phyloP scores from a whole-genome alignment of 1,139 yeast genomes.

The Hyphopichia fennica region DNA sequence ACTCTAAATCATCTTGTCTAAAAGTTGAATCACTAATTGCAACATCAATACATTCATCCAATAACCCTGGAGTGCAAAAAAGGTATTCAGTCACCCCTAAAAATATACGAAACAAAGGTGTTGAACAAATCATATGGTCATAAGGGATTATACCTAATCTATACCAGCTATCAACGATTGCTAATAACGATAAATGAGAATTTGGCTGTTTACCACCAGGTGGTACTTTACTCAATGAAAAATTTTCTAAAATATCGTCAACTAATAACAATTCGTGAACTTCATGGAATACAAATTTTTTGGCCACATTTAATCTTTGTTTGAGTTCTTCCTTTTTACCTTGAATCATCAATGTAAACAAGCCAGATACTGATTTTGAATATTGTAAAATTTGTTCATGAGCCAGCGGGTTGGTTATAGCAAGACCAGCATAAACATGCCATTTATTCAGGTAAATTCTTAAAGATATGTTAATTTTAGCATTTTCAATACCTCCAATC shows the following conservation, averaged over 20 bases:
- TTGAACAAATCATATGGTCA: conserved; percentile 95
- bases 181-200: conserved; percentile 83
- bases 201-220: conserved; percentile 76
- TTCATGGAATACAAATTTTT: conserved; percentile 72
- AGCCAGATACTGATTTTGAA: conserved; percentile 78
- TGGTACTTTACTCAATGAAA: conserved; percentile 74
- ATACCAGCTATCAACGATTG: conserved; percentile 93
- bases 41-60: conserved; percentile 77
- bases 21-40: conserved; percentile 68
- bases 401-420: conserved; percentile 93
- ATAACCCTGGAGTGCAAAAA: conserved; percentile 77
- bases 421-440: conserved; percentile 98
- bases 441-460: conserved; percentile 91
- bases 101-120: conserved; percentile 87
- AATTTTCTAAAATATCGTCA: conserved; percentile 76
- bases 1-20: conserved; percentile 83
- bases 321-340: conserved; percentile 59
- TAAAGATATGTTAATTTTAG: conserved; percentile 87
- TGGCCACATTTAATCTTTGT: conserved; percentile 63
- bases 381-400: conserved; percentile 89
- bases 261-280: conserved; percentile 64
- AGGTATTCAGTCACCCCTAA: conserved; percentile 92
- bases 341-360: conserved; percentile 80
- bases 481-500: conserved; percentile 94
- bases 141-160: conserved; percentile 84